Base-by-base conservation (phyloP, 2,329 filamentous ascomycete species). In the Gaeumannomyces tritici region DNA sequence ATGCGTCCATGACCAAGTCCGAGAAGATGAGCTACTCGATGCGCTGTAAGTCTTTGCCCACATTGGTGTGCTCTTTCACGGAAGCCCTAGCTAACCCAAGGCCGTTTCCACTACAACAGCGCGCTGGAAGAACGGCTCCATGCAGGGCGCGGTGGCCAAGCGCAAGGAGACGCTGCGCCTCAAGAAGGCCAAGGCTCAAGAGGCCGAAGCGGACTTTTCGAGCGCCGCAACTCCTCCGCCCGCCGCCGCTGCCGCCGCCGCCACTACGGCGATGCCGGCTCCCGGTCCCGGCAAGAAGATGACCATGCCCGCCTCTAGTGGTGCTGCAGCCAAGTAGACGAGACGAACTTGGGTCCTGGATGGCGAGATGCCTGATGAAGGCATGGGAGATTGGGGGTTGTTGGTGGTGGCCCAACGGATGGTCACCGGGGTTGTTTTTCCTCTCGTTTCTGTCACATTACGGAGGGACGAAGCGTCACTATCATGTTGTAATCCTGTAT, bases 11-110 rank as follows among this genome's bases (percentile, higher is more conserved):
- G 83, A 85, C 82, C 59, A 86, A 86, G 74, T 84, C 82, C 33
- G 83, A 86, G 73, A 86, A 86, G 76, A 86, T 86, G 83, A 84
- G 81, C n/a, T 79, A 79, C 24, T 85, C 83, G 3, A 86, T 86
- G 83, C 84, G 84, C 75, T 82, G 83, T 85, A 75, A 74, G 79
- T 72, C n/a, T 21, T 29, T 18, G 4, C 12, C 12, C 31, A 35
- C 8, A 15, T 26, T 28, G 59, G 27, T 33, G 27, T 55, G 24
- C 1, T 28, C 28, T 56, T 5, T 15, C 33, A 35, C 18, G 31
- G 27, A 7, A 27, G n/a, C 9, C 26, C 13, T 24, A 61, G 24
- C 24, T 47, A 33, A 18, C n/a, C 27, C 55, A 2, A 35, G 18
- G 33, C 1, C 33, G 35, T 26, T 63, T 42, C 12, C 4, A 31